Base-by-base conservation (phyloP, 2,329 filamentous ascomycete genomes). In the Xylaria sp. region DNA sequence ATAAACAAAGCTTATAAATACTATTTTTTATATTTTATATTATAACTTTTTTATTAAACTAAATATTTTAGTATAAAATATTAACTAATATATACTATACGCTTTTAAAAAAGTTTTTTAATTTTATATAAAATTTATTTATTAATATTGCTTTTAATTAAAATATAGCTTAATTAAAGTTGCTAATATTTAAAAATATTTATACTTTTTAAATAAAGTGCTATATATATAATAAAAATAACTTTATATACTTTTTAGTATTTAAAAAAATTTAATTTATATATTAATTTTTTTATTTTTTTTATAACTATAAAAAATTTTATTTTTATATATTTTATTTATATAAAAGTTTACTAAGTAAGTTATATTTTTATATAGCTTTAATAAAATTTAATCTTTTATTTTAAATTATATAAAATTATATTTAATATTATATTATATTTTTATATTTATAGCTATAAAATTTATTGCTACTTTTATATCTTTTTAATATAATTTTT, bases 241-340 rank as follows among this genome's bases (percentile, higher is more conserved):
- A 54, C 8, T 13, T 23, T 4, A 25, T 59, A 48, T 33, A 48
- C 19, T n/a, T 48, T 13, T 13, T 53, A 59, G 17, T 46, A 13
- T 31, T 54, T 21, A 11, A 48, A 47, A 40, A 59, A 49, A 17
- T 59, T 46, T 13, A 59, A 5, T 33, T 59, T 59, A 48, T 59
- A 59, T 3, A 11, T n/a, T 13, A 59, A 15, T 23, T 41, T n/a
- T 0, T 25, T 48, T 13, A 59, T n/a, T 25, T 53, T 38, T 7
- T 25, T 1, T 19, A 53, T 11, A 17, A 59, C 35, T 23, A 33
- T 53, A 46, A 47, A 59, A 7, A 48, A 17, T 17, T 23, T n/a
- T 7, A 17, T 35, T 49, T 25, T 49, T 59, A 38, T 31, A 13
- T 19, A 7, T 21, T 33, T 6, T 48, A 48, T 35, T 48, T 48